Evolutionary conservation across 116 monocot genomes (phyloP), one percentile per base, ranked within the genome.

Genomic region (Trichopus zeylanicus): DNA sequence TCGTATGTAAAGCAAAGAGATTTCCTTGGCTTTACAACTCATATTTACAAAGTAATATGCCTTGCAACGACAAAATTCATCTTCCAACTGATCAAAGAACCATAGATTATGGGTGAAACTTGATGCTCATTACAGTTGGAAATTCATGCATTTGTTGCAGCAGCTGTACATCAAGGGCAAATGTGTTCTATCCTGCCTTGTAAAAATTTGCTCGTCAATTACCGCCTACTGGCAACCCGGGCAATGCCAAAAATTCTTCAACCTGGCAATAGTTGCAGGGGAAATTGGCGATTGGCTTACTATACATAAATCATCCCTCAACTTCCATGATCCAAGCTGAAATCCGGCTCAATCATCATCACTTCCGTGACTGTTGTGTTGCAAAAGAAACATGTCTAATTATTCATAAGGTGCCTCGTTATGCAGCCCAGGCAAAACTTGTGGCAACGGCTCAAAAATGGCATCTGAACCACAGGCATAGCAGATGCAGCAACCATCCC

Each of bases 351-450:
- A 5, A 69, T 15, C 66, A 26, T 74, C 53, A 75, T 55, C 23
- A 89, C 83, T 32, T 81, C 31, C 1, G 76, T 71, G 55, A 97
- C 87, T 1, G 72, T 69, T 7, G 97, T 79, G 67, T 97, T 97
- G 57, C 97, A 97, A 55, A 97, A 97, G 82, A 97, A 97, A 60
- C 97, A 97, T 57, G 87, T 71, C 9, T 87, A 78, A 48, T 79
- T 75, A 29, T 97, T 97, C 33, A 97, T 73, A 30, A 97, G 91
- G 64, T 97, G 97, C 25, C 97, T 51, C 2, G 77, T 79, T 49
- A 97, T 97, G 74, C 97, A 97, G 37, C 91, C 84, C 64, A 72
- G 70, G 73, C 97, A 97, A 53, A 91, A 97, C 28, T 1, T 69
- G 56, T 97, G 97, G 60, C 62, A 77, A 52, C 91, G 97, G 97